A percentile compares a stretch with the other conserved stretches of the same genome.
Conservation (phyloP, 1,284 basidiomycete species). For the Vanrija sp. region DNA sequence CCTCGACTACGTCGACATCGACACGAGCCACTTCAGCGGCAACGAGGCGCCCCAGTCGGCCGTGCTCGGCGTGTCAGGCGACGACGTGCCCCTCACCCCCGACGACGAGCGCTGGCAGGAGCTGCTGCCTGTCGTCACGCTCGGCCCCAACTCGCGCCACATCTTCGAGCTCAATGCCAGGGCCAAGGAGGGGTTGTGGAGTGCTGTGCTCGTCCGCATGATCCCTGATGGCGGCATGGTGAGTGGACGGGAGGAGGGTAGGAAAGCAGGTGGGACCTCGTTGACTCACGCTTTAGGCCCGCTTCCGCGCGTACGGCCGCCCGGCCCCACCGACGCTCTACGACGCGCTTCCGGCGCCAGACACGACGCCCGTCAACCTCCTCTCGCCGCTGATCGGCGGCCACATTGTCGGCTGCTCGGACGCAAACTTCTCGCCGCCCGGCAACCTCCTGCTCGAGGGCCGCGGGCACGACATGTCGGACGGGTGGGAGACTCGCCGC, state of each 20-base stretch:
- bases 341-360: slow-evolving; percentile 53
- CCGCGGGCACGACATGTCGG: slow-evolving; percentile 86
- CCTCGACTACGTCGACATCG: slow-evolving; percentile 85
- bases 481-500: slow-evolving; percentile 97
- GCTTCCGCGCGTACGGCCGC: slow-evolving; percentile 84
- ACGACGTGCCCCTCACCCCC: slow-evolving; percentile 26
- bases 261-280: not conserved
- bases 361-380: slow-evolving; percentile 62
- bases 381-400: slow-evolving; percentile 89
- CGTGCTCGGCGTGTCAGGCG: slow-evolving; percentile 60
- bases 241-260: slow-evolving; percentile 52
- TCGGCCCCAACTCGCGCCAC: slow-evolving; percentile 81
- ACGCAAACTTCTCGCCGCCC: slow-evolving; percentile 93
- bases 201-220: slow-evolving; percentile 89
- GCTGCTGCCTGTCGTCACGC: slow-evolving; percentile 65
- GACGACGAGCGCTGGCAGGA: slow-evolving; percentile 60
- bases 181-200: slow-evolving; percentile 57
- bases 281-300: slow-evolving; percentile 56
- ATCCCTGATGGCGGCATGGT: slow-evolving; percentile 96
- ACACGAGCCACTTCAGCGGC: slow-evolving; percentile 93
- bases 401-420: slow-evolving; percentile 55
- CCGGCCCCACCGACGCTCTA: slow-evolving; percentile 55
- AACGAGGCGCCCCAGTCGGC: slow-evolving; percentile 87
- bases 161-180: slow-evolving; percentile 59
- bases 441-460: slow-evolving; percentile 89